Base-by-base conservation (phyloP, 2,329 filamentous ascomycete genomes). In the Pseudogymnoascus sp. region DNA sequence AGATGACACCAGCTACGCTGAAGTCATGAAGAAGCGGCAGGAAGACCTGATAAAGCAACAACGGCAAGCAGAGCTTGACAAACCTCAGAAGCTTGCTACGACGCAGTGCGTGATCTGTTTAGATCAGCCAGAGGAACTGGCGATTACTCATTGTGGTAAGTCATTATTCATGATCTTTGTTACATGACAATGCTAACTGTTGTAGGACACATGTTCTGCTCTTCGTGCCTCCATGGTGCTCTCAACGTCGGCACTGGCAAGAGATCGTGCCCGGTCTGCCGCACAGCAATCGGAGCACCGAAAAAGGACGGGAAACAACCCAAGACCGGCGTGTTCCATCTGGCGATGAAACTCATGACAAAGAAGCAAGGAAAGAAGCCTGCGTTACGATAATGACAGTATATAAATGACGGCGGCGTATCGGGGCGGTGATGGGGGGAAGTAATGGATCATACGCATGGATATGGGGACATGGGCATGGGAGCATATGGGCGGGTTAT, bases 81-180 rank as follows among this genome's bases (percentile, higher is more conserved):
- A 80, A 48, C 71, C 78, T 75, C 61, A 73, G 79, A 70, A 83
- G 72, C 73, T 89, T 14, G 77, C 79, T 51, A 77, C 78, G 3
- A 85, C 87, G 60, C 83, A 88, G 73, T 89, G 86, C 67, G 84
- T 85, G 48, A 88, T 89, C 65, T 89, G 86, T 74, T 85, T 88
- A 83, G 86, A 88, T 66, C 79, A 84, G 66, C 81, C 79, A 25
- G 81, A 79, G 1, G 77, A 79, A 28, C 70, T 89, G 66, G 87
- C 84, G 1, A 81, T 87, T 54, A 89, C 86, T 2, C 83, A 87
- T 73, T 89, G 86, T 73, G 86, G 86, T 88, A 83, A 68, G 84
- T 73, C 34, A 4, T 41, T 16, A 28, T 28, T 61, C 23, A 1
- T 14, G 16, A 28, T 41, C 19, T 61, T 39, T 61, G 36, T 57